Evolutionary conservation across 305 asterid genomes (phyloP), one percentile per base, ranked within the genome.

Genomic region (Fraxinus xanthoxyloides): DNA sequence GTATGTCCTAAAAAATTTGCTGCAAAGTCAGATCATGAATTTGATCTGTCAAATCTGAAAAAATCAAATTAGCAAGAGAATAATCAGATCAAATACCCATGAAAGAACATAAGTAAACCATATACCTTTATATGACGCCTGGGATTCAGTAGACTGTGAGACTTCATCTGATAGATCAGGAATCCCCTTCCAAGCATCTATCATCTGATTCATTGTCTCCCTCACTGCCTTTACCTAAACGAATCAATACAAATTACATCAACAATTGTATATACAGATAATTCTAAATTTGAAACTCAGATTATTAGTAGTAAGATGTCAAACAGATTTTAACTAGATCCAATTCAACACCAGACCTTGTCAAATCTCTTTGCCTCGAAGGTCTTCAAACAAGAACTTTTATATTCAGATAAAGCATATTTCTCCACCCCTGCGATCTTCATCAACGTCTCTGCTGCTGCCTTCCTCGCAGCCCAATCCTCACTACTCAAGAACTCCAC

Each of bases 391-490:
- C 92, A 94, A 13, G 92, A 76, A 46, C 85, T 67, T 61, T 94
- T 95, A 63, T 87, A 84, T 85, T 92, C 97, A 59, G 90, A 83
- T 77, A 95, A 86, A 3, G 84, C 72, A 1, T 86, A 90, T 76
- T 84, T 90, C 82, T 89, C 98, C 35, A 85, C 90, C 75, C 80
- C 70, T 30, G 94, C 92, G 72, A 95, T 86, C 89, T 88, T 92
- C 81, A 84, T 79, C 89, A 95, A 82, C 32, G 93, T 92, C 90
- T 92, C 98, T 0, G 95, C 91, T 0, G 96, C 92, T 4, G 97
- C 96, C 85, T 92, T 95, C 89, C 98, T 87, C 35, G 92, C 90
- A 0, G 94, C 97, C 98, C 98, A 95, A 84, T 95, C 99, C 24
- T 94, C 96, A 81, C 93, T 90, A 51, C 88, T 88, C 81, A 95